Percentiles rank a stretch among this genome's conserved stretches.
Evolutionary conservation across 495 filamentous ascomycete species (phyloP).

Genomic region (Aspergillus haitiensis): DNA sequence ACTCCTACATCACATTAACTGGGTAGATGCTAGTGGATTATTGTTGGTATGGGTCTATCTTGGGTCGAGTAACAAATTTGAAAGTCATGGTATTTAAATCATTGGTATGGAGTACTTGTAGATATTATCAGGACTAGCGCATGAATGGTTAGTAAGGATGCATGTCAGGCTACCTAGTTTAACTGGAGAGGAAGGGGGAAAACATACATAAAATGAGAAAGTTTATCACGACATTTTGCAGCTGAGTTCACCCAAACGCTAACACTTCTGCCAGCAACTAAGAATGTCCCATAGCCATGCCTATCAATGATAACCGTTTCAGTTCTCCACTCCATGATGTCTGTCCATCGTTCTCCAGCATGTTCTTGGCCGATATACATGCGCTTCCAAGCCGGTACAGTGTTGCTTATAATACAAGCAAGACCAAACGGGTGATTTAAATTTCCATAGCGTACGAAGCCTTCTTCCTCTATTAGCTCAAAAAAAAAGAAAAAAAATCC

Average conservation of each 20-base stretch:
- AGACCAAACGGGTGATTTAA: conserved; percentile 51
- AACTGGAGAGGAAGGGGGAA: not conserved
- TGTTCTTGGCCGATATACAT: conserved; percentile 64
- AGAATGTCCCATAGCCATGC: conserved; percentile 57
- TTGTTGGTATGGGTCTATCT: too few species aligned
- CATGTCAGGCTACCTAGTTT: not conserved
- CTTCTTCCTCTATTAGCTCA: conserved; percentile 23
- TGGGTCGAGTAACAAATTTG: too few species aligned
- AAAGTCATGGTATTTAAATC: not conserved
- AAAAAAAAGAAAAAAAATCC: not conserved
- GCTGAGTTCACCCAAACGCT: conserved; percentile 61
- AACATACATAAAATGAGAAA: conserved; percentile 38
- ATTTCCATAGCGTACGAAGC: conserved; percentile 64
- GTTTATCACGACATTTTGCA: conserved; percentile 52
- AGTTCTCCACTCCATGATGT: conserved; percentile 53
- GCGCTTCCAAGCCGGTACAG: conserved; percentile 44
- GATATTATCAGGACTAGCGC: not conserved
- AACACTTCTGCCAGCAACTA: conserved; percentile 53
- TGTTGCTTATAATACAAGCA: conserved; percentile 61
- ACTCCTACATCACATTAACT: too few species aligned
- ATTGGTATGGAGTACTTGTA: not conserved
- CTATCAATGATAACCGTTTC: conserved; percentile 52
- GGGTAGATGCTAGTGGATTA: too few species aligned
- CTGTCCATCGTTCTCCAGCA: conserved; percentile 60
- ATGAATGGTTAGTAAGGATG: not conserved